phyloP scores from a whole-genome alignment of 1,139 yeast species.

The Debaryomyces subglobosus region DNA sequence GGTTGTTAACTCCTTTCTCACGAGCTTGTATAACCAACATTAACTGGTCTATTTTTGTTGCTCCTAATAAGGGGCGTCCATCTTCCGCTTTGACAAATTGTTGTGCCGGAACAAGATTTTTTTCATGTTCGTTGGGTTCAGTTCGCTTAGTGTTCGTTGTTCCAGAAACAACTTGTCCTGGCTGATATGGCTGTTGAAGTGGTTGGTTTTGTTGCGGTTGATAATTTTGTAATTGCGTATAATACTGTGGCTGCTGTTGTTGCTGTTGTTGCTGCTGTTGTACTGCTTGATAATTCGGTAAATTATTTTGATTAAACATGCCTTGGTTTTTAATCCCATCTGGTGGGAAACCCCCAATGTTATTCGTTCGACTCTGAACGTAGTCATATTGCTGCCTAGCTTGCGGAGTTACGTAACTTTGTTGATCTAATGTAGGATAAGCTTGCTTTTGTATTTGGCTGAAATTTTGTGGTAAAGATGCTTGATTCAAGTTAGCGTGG shows the following conservation, averaged over 20 bases:
- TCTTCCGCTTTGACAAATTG: conserved; percentile 53
- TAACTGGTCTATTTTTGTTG: conserved; percentile 85
- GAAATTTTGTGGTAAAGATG: conserved; percentile 11
- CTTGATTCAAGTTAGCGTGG: conserved; percentile 16
- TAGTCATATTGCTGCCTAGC: background rate
- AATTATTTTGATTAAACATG: background rate
- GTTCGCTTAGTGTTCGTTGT: background rate
- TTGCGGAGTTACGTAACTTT: background rate
- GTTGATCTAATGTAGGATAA: background rate
- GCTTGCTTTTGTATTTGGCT: conserved; percentile 1
- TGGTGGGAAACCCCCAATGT: background rate
- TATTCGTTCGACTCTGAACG: background rate
- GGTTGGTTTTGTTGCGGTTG: conserved; percentile 11
- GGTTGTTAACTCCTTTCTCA: conserved; percentile 67
- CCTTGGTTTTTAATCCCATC: background rate
- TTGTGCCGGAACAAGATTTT: conserved; percentile 45
- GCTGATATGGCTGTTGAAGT: background rate
- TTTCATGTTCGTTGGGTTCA: conserved; percentile 6
- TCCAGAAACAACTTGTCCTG: conserved; percentile 10
- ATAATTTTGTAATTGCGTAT: background rate
- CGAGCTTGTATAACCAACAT: conserved; percentile 91
- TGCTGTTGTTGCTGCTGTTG: background rate
- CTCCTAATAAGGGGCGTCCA: conserved; percentile 74
- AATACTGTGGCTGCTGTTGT: conserved; percentile 7
- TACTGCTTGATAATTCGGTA: background rate